Evolutionary conservation across 1,284 basidiomycete genomes (phyloP), one percentile per base, ranked within the genome.

Genomic region (Pascua guehoae): DNA sequence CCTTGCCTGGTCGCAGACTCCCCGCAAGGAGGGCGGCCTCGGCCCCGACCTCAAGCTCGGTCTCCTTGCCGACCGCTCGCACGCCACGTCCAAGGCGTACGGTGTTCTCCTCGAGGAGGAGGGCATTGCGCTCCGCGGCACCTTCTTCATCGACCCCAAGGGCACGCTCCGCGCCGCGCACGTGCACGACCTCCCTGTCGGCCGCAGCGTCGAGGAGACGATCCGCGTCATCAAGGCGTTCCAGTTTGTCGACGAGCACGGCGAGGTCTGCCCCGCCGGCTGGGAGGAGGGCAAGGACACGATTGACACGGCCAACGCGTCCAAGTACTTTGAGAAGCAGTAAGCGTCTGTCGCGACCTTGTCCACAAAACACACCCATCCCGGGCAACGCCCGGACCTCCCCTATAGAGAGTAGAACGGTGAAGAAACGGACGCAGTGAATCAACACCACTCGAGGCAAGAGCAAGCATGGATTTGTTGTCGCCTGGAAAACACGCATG

Each of bases 101-200:
- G 88, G 88, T 44, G 88, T 92, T 41, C 83, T 93, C 55, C 81
- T 93, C 57, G 89, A 91, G 73, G 89, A 91, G 2, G 85, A 86
- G 68, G 91, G 91, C 48, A 83, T 93, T 64, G 84, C 90, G 24
- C 85, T 94, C 62, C 87, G 91, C 57, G 91, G 89, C 15, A 81
- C 89, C 46, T 94, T 93, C 82, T 81, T 94, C 74, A 90, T 94
- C 68, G 91, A 93, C 76, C 90, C 90, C 59, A 87, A 88, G 78
- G 91, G 90, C 55, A 83, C 81, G 57, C 79, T 92, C 53, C 83
- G 89, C 41, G 69, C 70, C 46, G 59, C 69, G 53, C 70, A 71
- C 72, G 61, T 94, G 64, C 93, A 93, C 74, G 91, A 94, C 76
- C 83, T 92, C 53, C 89, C 91, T 39, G 91, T 93, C 57, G 91